phyloP scores from a whole-genome alignment of 345 rosid species.

The Salix suchowensis region DNA sequence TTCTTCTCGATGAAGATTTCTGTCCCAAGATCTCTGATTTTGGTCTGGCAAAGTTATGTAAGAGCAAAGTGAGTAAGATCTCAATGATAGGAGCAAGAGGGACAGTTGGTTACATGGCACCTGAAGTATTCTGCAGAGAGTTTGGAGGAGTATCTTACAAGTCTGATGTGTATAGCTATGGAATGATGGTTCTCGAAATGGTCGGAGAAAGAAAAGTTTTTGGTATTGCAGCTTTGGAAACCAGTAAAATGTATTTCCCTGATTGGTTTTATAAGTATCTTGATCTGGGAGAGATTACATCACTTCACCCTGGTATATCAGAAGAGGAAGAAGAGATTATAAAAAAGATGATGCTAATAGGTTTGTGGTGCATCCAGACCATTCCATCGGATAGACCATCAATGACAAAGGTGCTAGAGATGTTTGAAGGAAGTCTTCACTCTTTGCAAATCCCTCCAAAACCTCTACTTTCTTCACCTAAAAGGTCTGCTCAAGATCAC shows the following conservation, averaged over 20 bases:
- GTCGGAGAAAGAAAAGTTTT: not conserved
- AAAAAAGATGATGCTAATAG: slow-evolving; percentile 8
- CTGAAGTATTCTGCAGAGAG: slow-evolving; percentile 12
- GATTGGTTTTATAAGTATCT: slow-evolving; percentile 7
- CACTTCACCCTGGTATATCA: not conserved
- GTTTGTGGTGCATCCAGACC: slow-evolving; percentile 26
- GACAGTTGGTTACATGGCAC: slow-evolving; percentile 17
- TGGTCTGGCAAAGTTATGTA: slow-evolving; percentile 19
- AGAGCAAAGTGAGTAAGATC: slow-evolving; percentile 11
- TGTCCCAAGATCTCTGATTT: slow-evolving; percentile 22
- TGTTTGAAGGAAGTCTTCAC: slow-evolving; percentile 15
- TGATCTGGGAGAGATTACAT: not conserved
- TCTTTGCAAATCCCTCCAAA: slow-evolving; percentile 20
- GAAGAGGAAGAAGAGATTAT: slow-evolving; percentile 8
- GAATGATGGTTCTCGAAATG: slow-evolving; percentile 11
- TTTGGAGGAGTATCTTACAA: slow-evolving; percentile 13
- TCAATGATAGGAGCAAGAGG: slow-evolving; percentile 17
- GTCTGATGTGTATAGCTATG: slow-evolving; percentile 18
- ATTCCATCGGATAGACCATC: slow-evolving; percentile 22
- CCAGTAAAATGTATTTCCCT: slow-evolving; percentile 2
- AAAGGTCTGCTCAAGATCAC: not conserved
- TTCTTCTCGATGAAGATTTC: slow-evolving; percentile 14
- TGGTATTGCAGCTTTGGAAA: not conserved
- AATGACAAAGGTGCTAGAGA: slow-evolving; percentile 17
- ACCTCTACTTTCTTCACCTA: not conserved